Evolutionary conservation across 768 basidiomycete genomes (phyloP).

Genomic region (Naganishia randhawae): DNA sequence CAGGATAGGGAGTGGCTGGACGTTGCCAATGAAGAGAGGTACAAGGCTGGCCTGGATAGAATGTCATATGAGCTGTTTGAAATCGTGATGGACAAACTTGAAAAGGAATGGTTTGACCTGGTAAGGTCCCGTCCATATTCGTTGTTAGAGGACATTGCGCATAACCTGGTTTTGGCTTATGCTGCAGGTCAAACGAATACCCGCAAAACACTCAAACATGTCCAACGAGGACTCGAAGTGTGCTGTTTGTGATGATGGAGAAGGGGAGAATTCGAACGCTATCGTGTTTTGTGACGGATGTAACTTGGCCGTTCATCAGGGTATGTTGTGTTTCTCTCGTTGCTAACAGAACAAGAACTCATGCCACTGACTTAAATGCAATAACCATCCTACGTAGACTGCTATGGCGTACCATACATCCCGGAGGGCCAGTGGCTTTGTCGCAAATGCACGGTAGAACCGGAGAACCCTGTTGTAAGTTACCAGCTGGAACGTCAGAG

Average conservation of each 20-base stretch:
- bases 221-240: conserved; percentile 95
- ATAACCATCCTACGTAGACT: conserved; percentile 60
- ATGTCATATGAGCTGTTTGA: conserved; percentile 86
- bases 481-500: background rate
- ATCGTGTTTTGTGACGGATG: conserved; percentile 99
- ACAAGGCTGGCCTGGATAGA: conserved; percentile 64
- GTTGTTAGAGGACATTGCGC: background rate
- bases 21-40: conserved; percentile 69
- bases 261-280: conserved; percentile 97
- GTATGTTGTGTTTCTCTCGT: conserved; percentile 52
- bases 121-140: conserved; percentile 53
- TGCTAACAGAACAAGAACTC: background rate
- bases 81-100: conserved; percentile 92
- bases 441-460: conserved; percentile 94
- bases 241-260: conserved; percentile 94
- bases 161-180: background rate
- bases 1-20: conserved; percentile 99
- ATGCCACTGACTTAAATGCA: background rate
- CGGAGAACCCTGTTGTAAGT: conserved; percentile 88
- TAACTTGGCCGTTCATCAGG: conserved; percentile 99
- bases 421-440: conserved; percentile 99
- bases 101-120: conserved; percentile 98
- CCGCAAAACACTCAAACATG: conserved; percentile 72
- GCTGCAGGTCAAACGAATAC: conserved; percentile 85
- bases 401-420: conserved; percentile 98